A percentile compares a stretch with the other conserved stretches of the same genome.
phyloP scores from a whole-genome alignment of 768 basidiomycete genomes.

The Dictyophora rubrovolvata region DNA sequence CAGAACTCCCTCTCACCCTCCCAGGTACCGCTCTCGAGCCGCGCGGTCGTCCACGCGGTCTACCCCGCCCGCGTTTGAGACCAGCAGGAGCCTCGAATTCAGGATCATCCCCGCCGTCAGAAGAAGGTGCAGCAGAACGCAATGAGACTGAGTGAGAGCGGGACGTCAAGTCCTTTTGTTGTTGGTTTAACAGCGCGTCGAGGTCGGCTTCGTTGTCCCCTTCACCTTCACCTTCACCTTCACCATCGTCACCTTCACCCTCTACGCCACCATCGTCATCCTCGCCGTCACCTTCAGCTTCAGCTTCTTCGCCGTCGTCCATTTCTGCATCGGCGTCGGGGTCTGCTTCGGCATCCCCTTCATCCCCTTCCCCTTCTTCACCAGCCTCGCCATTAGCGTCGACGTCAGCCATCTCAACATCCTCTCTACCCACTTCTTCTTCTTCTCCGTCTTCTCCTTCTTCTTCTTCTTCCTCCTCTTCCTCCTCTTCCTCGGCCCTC shows the following conservation, averaged over 20 bases:
- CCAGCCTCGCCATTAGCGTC: background rate
- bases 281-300: background rate
- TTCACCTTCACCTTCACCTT: conserved; percentile 10
- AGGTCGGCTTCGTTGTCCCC: conserved; percentile 10
- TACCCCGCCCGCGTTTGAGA: conserved; percentile 23
- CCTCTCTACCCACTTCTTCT: conserved; percentile 20
- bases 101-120: background rate
- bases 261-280: background rate
- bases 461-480: too few species aligned
- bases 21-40: conserved; percentile 17
- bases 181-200: background rate
- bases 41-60: conserved; percentile 31
- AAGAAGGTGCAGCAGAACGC: background rate
- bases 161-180: background rate
- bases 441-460: conserved; percentile 11
- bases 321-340: background rate
- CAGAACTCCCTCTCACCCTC: conserved; percentile 16
- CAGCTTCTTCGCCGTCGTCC: background rate
- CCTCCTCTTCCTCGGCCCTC: background rate
- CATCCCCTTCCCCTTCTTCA: background rate
- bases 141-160: background rate
- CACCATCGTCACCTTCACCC: background rate
- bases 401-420: background rate
- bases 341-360: background rate
- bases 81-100: conserved; percentile 6